phyloP scores from a whole-genome alignment of 148 eudicot species.

The Spergularia bocconei region DNA sequence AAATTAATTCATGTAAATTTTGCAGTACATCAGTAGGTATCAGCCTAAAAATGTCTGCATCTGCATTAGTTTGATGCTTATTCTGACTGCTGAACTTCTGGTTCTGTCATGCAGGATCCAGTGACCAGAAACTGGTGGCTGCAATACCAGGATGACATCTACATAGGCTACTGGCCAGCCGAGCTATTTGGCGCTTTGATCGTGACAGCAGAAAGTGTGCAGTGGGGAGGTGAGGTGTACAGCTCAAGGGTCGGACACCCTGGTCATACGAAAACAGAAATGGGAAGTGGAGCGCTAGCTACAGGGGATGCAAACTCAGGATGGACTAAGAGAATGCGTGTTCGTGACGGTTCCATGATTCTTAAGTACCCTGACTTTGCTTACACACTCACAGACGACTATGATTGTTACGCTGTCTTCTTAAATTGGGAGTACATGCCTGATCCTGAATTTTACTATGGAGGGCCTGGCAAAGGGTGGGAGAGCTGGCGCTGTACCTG shows the following conservation, averaged over 20 bases:
- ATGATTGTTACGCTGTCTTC: conserved; percentile 17
- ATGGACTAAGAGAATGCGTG: conserved; percentile 25
- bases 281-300: conserved; percentile 23
- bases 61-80: too few species aligned
- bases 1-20: too few species aligned
- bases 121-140: conserved; percentile 26
- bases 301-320: conserved; percentile 1
- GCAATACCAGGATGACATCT: conserved; percentile 20
- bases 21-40: too few species aligned
- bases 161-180: conserved; percentile 30
- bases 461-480: conserved; percentile 31
- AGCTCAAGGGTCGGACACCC: conserved; percentile 27
- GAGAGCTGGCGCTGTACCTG: conserved; percentile 8
- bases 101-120: conserved; percentile 18
- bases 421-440: conserved; percentile 17
- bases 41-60: too few species aligned
- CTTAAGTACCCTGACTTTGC: conserved; percentile 25
- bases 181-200: conserved; percentile 18
- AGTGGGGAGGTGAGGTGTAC: conserved; percentile 34
- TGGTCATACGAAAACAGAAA: conserved; percentile 29
- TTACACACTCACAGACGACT: conserved; percentile 19
- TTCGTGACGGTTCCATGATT: conserved; percentile 27
- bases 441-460: conserved; percentile 30
- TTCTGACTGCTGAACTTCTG: conserved; percentile 5
- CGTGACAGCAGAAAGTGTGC: conserved; percentile 25